Conservation (phyloP, 176 grass and related monocot genomes). For the Oryza officinalis region DNA sequence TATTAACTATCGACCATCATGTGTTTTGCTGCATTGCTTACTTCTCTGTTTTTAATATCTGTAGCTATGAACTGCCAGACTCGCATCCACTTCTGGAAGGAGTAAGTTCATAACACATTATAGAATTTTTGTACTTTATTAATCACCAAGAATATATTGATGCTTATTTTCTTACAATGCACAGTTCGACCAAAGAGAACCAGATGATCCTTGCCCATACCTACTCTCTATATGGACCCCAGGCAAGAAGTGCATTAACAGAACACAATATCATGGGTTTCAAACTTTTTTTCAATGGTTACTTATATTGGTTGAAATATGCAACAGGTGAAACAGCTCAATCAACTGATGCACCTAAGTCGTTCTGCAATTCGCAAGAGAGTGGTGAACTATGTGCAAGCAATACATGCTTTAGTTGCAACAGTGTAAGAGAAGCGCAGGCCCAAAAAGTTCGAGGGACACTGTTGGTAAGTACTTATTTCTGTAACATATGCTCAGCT, state of each 20-base stretch:
- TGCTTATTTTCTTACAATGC: slow-evolving; percentile 35
- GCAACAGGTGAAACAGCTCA: slow-evolving; percentile 78
- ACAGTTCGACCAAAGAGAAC: slow-evolving; percentile 68
- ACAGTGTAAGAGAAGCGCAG: slow-evolving; percentile 59
- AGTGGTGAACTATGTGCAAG: slow-evolving; percentile 58
- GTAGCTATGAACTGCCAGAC: slow-evolving; percentile 82
- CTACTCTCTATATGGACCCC: slow-evolving; percentile 85
- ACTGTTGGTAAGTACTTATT: slow-evolving; percentile 52
- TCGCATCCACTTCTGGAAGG: slow-evolving; percentile 66
- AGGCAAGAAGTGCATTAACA: slow-evolving; percentile 44
- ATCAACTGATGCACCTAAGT: slow-evolving; percentile 73
- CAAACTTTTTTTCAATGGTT: neutral
- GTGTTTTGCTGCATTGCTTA: neutral
- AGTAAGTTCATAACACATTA: slow-evolving; percentile 46
- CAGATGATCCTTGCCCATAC: slow-evolving; percentile 75
- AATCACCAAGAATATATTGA: neutral
- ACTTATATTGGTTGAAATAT: slow-evolving; percentile 18
- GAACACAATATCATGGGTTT: neutral
- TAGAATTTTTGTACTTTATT: neutral
- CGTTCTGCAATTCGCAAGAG: slow-evolving; percentile 57
- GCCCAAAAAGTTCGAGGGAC: slow-evolving; percentile 70
- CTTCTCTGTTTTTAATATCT: slow-evolving; percentile 33
- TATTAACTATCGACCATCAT: neutral
- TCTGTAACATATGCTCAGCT: neutral
- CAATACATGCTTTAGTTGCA: slow-evolving; percentile 62